Percentiles rank a stretch among this genome's conserved stretches.
These are phyloP conservation scores for Fusarium scirpi DNA, from an alignment of 2,329 filamentous ascomycete species.

Conservation along the genomic window DNA sequence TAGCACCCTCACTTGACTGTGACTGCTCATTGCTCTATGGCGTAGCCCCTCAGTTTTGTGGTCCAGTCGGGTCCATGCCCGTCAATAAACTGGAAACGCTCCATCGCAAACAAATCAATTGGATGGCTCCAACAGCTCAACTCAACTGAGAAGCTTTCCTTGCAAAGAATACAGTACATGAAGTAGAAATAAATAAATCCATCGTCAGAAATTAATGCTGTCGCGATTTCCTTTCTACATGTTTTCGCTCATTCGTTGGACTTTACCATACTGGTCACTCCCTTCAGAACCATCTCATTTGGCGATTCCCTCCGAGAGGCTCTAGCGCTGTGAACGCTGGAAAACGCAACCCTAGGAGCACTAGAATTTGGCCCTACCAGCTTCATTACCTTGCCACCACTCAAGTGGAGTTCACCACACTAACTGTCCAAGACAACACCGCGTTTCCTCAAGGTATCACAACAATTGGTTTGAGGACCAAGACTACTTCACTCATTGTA, in stretches of 20 bases:
- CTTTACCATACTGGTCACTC: not conserved
- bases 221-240: not conserved
- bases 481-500: not conserved
- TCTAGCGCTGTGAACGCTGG: not conserved
- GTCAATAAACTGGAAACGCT: too few relatives aligned
- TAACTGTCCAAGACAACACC: not conserved
- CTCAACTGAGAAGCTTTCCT: not conserved
- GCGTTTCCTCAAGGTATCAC: not conserved
- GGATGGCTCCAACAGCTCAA: not conserved
- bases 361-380: not conserved
- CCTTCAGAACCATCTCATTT: not conserved
- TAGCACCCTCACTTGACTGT: not conserved
- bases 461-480: not conserved
- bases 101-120: too few relatives aligned
- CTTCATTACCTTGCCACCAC: not conserved
- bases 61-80: too few relatives aligned
- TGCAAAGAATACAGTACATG: not conserved
- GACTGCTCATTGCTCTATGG: not conserved
- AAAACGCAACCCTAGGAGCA: not conserved
- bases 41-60: too few relatives aligned
- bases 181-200: not conserved
- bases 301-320: not conserved
- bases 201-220: not conserved
- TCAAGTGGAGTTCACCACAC: not conserved
- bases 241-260: not conserved